These are phyloP conservation scores for Cercophora sp. DNA, from an alignment of 495 filamentous ascomycete genomes.

Conservation along the genomic window DNA sequence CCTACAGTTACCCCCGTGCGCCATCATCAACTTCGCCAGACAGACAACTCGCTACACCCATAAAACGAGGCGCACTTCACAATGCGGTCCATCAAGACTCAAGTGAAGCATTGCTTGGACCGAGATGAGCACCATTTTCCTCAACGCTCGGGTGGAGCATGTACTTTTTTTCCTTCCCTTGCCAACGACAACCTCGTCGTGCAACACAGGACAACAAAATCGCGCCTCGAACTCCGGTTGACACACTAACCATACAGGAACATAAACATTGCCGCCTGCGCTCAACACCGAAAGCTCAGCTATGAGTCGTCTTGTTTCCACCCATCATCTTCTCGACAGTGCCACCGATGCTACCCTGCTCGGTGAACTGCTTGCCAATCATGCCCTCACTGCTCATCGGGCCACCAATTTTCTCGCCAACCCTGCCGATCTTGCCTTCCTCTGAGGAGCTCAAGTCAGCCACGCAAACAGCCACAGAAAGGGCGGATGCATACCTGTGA, in stretches of 20 bases:
- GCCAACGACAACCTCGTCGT: no score
- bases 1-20: no score
- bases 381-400: constrained; percentile 45
- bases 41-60: no score
- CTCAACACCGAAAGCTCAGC: no score
- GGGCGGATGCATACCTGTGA: constrained; percentile 19
- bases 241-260: background rate
- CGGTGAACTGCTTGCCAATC: constrained; percentile 50
- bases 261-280: no score
- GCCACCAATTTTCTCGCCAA: constrained; percentile 51
- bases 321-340: constrained; percentile 36
- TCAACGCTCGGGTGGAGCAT: no score
- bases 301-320: constrained; percentile 19
- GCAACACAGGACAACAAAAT: background rate
- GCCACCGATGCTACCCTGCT: constrained; percentile 43
- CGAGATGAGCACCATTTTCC: no score
- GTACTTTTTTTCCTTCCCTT: no score
- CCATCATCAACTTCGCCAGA: no score
- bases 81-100: no score
- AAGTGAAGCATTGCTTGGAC: no score
- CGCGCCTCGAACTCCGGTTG: background rate
- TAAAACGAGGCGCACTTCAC: no score
- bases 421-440: constrained; percentile 49
- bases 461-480: background rate
- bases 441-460: constrained; percentile 16